phyloP scores from a whole-genome alignment of 805 yeast species.

The Yarrowia sp. region DNA sequence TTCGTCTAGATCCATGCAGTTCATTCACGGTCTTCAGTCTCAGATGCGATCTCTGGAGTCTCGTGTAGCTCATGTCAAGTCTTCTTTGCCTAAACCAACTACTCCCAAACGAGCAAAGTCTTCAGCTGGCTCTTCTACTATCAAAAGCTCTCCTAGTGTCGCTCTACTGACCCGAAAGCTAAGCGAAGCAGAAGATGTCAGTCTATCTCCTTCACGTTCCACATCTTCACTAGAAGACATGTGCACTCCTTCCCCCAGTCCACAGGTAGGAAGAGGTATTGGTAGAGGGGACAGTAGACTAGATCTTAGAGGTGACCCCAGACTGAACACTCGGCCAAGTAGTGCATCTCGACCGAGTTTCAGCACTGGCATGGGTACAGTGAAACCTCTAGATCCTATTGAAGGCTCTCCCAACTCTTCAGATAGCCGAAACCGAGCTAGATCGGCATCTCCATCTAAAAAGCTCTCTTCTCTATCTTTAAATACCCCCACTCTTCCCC shows the following conservation, averaged over 20 bases:
- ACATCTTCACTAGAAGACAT: constrained; percentile 1
- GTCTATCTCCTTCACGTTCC: background rate
- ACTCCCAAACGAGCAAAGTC: constrained; percentile 28
- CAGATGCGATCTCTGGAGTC: constrained; percentile 35
- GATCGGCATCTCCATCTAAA: constrained; percentile 2
- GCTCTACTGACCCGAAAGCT: constrained; percentile 10
- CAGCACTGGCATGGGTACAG: background rate
- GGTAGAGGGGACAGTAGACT: background rate
- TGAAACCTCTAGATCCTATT: constrained; percentile 3
- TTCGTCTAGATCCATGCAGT: constrained; percentile 35
- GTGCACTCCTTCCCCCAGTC: constrained; percentile 16
- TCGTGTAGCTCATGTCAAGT: constrained; percentile 36
- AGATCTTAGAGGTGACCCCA: background rate
- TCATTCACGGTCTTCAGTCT: constrained; percentile 37
- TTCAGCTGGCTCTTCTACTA: background rate
- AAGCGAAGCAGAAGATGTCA: background rate
- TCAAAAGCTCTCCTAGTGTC: constrained; percentile 11
- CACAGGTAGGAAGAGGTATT: background rate
- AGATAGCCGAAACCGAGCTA: background rate
- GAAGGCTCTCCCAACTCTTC: constrained; percentile 3
- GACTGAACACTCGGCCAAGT: background rate
- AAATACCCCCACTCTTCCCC: constrained; percentile 1
- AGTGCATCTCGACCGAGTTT: background rate
- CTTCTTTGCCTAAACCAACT: constrained; percentile 32
- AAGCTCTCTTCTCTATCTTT: background rate